These are phyloP conservation scores for Juglanconis oblonga DNA, from an alignment of 2,329 filamentous ascomycete species.

Conservation along the genomic window DNA sequence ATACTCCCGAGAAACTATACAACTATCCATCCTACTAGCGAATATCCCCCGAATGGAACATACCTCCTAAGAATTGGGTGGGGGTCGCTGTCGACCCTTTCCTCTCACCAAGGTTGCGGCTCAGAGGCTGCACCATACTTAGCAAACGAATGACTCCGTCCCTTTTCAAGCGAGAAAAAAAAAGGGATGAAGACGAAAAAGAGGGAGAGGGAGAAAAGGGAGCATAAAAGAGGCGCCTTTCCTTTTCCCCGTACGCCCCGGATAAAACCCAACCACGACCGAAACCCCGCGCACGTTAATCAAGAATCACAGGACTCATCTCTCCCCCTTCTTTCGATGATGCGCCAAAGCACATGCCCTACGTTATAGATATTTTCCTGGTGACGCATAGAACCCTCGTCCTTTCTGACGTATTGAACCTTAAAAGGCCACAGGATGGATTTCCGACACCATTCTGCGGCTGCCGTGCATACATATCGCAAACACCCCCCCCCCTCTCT, in stretches of 20 bases:
- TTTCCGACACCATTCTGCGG: not conserved
- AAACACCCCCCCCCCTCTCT: not conserved
- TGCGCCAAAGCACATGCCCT: not conserved
- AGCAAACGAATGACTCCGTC: not conserved
- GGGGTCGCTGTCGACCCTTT: no score
- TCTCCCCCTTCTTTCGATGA: not conserved
- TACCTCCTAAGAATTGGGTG: no score
- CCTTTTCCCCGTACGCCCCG: not conserved
- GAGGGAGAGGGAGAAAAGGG: no score
- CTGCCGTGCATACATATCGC: not conserved
- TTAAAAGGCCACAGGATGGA: not conserved
- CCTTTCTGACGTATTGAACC: no score
- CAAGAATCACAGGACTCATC: not conserved
- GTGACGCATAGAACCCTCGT: not conserved
- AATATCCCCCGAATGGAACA: no score
- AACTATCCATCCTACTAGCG: no score
- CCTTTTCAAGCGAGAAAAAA: not conserved
- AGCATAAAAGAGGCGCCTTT: no score
- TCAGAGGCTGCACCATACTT: not conserved
- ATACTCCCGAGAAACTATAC: no score
- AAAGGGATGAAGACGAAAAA: no score
- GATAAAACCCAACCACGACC: not conserved
- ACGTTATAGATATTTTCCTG: not conserved
- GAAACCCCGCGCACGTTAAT: not conserved
- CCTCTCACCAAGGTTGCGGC: no score